Evolutionary conservation across 2,329 filamentous ascomycete species (phyloP), one percentile per base, ranked within the genome.

Genomic region (Penicillium sp.): DNA sequence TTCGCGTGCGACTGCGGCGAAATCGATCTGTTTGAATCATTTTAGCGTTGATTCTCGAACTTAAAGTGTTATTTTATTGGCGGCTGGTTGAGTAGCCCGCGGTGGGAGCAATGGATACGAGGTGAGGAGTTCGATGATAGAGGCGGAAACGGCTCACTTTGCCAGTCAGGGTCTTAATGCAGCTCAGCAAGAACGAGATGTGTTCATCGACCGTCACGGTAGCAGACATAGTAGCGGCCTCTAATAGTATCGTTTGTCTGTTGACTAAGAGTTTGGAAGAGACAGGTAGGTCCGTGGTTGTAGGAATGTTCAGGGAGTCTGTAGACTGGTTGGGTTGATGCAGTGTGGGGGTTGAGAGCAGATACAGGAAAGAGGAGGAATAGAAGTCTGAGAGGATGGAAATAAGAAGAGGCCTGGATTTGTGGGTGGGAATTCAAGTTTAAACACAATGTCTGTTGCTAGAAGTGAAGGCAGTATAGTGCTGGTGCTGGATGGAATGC

Each of bases 111-210:
- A 2, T 15, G 5, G 17, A 35, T 49, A n/a, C 19, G 41, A 15
- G 17, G 9, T 26, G 41, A n/a, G 13, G 48, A 38, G 8, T 38
- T 15, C 5, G 9, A 15, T 15, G 35, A 5, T 15, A 41, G 35
- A 15, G 35, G 5, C 3, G 15, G 35, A 41, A 9, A 9, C 15
- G 8, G 31, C 79, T 70, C 75, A 89, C 89, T 74, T 85, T 87
- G 64, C 88, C 88, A 64, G 69, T 77, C 82, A 9, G 86, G 84
- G 74, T 88, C 57, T 84, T 82, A 73, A 91, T 89, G 76, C 89
- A 91, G 57, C 82, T 81, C 53, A 91, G 82, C 26, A 91, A 80
- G 72, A 91, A 90, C 64, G 83, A 84, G 76, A 91, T 83, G 67
- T 90, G 87, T 30, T 86, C 82, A 21, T 84, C 79, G 30, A 85